A percentile compares a stretch with the other conserved stretches of the same genome.
These are phyloP conservation scores for Coffea humblotiana DNA, from an alignment of 305 asterid genomes.

Conservation along the genomic window DNA sequence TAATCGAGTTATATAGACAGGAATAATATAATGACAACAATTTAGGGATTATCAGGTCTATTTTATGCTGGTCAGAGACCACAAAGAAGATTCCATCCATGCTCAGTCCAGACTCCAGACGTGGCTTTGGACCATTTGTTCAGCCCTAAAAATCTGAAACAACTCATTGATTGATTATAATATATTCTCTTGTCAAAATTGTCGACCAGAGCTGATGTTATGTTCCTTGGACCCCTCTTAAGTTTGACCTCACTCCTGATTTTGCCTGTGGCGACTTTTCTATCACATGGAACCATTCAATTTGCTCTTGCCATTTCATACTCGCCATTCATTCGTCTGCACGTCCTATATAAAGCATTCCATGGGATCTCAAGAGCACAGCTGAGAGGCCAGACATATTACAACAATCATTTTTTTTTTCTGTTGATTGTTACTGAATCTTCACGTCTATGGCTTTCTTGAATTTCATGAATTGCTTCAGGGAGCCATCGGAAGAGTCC, in stretches of 20 bases:
- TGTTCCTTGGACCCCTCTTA: conserved; percentile 19
- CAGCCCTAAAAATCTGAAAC: not conserved
- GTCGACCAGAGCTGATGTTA: not conserved
- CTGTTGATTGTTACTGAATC: too few species aligned
- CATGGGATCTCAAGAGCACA: too few species aligned
- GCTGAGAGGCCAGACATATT: not conserved
- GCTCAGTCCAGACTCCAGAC: not conserved
- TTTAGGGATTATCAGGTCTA: not conserved
- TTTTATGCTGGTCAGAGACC: not conserved
- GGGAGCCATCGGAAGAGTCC: conserved; percentile 15
- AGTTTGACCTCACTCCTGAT: conserved; percentile 29
- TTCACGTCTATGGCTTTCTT: conserved; percentile 22
- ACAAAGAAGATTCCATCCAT: not conserved
- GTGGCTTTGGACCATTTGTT: not conserved
- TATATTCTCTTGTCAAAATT: conserved; percentile 9
- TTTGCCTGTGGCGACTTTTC: not conserved
- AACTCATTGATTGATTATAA: not conserved
- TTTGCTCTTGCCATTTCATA: not conserved
- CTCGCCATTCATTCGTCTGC: not conserved
- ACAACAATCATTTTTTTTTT: too few species aligned
- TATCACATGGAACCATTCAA: conserved; percentile 26
- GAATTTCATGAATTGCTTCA: conserved; percentile 36
- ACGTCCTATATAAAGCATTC: not conserved
- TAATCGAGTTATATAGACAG: too few species aligned
- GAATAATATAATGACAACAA: not conserved